Evolutionary conservation across 2,329 filamentous ascomycete species (phyloP).

Genomic region (Canariomyces notabilis): DNA sequence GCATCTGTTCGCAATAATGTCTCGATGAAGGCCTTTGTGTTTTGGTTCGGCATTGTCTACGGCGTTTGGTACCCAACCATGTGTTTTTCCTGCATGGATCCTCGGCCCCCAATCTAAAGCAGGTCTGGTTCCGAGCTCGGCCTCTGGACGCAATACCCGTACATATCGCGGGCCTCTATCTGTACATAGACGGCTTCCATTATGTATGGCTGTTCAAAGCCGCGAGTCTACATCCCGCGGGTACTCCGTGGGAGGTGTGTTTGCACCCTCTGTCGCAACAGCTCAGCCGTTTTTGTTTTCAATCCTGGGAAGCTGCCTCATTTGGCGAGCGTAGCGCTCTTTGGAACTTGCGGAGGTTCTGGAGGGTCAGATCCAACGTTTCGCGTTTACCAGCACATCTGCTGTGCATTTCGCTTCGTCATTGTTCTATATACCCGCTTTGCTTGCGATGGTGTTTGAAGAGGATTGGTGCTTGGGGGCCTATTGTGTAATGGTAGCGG

Average conservation of each 20-base stretch:
- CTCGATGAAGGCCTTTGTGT: conserved; percentile 27
- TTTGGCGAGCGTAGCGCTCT: not conserved
- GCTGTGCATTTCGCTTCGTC: conserved; percentile 34
- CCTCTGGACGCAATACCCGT: not conserved
- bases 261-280: not conserved
- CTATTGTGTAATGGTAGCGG: conserved; percentile 23
- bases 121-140: conserved; percentile 17
- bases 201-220: not conserved
- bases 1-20: conserved; percentile 29
- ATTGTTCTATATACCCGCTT: conserved; percentile 39
- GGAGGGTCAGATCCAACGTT: conserved; percentile 20
- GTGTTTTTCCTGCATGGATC: conserved; percentile 22
- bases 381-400: conserved; percentile 25
- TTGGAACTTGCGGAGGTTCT: not conserved
- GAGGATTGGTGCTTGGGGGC: conserved; percentile 26
- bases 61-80: conserved; percentile 28
- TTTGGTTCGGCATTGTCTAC: conserved; percentile 26
- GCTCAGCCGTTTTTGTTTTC: not conserved
- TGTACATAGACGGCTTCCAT: not conserved
- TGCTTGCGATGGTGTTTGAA: conserved; percentile 31
- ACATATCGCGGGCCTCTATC: not conserved
- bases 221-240: not conserved
- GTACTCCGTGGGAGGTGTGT: not conserved
- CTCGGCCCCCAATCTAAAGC: too few species aligned
- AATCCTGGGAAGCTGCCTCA: not conserved